Conservation (phyloP, 2,329 filamentous ascomycete species). For the Diaporthe nobilis region DNA sequence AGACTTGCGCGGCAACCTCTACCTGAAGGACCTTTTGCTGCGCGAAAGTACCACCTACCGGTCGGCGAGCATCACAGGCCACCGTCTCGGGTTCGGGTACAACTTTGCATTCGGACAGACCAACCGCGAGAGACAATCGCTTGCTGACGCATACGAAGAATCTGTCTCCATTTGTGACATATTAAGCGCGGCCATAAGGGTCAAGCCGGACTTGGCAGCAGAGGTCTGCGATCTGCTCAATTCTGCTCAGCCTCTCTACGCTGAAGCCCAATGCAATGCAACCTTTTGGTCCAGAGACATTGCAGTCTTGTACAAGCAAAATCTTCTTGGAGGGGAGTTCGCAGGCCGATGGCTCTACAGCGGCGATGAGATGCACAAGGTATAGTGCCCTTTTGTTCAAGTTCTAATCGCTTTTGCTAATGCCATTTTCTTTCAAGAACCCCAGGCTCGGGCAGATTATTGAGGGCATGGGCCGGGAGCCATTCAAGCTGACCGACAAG, state of each 20-base stretch:
- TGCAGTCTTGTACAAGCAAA: not conserved
- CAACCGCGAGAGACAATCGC: not conserved
- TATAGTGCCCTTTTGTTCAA: not conserved
- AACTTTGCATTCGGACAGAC: not conserved
- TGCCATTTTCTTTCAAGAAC: not conserved
- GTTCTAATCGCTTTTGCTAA: not conserved
- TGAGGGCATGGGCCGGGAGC: not conserved
- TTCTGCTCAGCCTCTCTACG: not conserved
- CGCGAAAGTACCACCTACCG: not conserved
- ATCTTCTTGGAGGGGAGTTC: not conserved
- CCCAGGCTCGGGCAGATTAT: not conserved
- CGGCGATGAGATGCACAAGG: not conserved
- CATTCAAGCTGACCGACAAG: not conserved
- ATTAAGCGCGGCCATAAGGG: not conserved
- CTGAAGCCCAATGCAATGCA: rapidly evolving
- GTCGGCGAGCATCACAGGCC: not conserved
- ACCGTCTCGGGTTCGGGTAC: not conserved
- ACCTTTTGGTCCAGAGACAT: not conserved
- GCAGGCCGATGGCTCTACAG: not conserved
- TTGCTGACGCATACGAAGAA: not conserved
- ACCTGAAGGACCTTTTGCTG: not conserved
- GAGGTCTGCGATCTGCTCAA: not conserved
- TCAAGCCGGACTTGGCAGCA: not conserved
- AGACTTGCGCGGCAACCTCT: not conserved
- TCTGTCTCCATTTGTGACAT: not conserved